Evolutionary conservation across 108 stramenopile species (phyloP).

Genomic region (Fragilaria crotonensis): DNA sequence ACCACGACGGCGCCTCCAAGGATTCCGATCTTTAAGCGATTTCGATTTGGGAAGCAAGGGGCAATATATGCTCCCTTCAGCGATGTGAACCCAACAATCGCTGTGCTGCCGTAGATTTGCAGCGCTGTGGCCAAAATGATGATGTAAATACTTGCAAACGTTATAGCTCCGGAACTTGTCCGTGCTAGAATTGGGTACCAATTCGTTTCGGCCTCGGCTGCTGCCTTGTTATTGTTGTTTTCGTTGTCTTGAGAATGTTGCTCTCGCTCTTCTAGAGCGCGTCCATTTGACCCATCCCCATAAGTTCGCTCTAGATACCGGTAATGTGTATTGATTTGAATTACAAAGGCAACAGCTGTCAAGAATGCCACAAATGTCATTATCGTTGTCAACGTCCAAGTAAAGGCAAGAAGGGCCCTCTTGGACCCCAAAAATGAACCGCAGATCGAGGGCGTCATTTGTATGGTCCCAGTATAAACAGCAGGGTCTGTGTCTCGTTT

Average conservation of each 20-base stretch:
- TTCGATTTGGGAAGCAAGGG: slow-evolving; percentile 53
- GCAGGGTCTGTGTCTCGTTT: too few species aligned
- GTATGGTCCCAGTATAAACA: slow-evolving; percentile 11
- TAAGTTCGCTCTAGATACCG: slow-evolving; percentile 19
- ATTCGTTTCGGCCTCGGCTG: slow-evolving; percentile 23
- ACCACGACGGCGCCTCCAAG: slow-evolving; percentile 73
- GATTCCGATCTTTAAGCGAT: slow-evolving; percentile 52
- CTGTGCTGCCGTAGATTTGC: slow-evolving; percentile 61
- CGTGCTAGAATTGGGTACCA: slow-evolving; percentile 39
- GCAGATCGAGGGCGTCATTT: slow-evolving; percentile 48
- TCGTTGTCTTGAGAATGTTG: slow-evolving; percentile 10
- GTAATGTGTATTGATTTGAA: slow-evolving; percentile 61
- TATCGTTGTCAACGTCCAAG: slow-evolving; percentile 67
- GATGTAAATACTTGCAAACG: slow-evolving; percentile 65
- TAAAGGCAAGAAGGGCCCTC: slow-evolving; percentile 66
- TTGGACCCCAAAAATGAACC: slow-evolving; percentile 58
- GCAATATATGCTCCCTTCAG: slow-evolving; percentile 74
- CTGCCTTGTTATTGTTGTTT: slow-evolving; percentile 28
- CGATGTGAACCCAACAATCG: slow-evolving; percentile 76
- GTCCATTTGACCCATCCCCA: slow-evolving; percentile 5
- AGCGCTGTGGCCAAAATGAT: slow-evolving; percentile 56
- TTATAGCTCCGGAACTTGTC: slow-evolving; percentile 46
- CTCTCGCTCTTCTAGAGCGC: slow-evolving; percentile 1
- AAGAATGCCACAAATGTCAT: slow-evolving; percentile 61
- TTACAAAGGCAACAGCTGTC: slow-evolving; percentile 37